Conservation (phyloP, 768 basidiomycete genomes). For the Sporobolomyces pararoseus region DNA sequence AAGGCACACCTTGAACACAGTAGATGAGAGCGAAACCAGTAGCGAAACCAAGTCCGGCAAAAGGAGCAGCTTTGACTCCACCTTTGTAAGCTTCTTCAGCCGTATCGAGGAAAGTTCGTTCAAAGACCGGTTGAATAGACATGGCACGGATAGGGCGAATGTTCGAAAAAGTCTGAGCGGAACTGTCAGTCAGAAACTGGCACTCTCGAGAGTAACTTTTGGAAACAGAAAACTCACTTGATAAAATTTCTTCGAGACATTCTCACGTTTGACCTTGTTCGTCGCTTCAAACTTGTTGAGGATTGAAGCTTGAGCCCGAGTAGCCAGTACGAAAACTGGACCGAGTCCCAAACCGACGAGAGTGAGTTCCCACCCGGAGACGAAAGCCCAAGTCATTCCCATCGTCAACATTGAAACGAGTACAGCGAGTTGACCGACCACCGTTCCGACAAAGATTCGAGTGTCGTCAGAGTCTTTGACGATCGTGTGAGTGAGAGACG, state of each 20-base stretch:
- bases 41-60: constrained; percentile 78
- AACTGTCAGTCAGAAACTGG: constrained; percentile 13
- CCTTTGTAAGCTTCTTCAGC: constrained; percentile 60
- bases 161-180: constrained; percentile 65
- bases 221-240: constrained; percentile 69
- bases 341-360: constrained; percentile 82
- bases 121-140: constrained; percentile 72
- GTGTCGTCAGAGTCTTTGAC: constrained; percentile 90
- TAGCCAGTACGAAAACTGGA: constrained; percentile 71
- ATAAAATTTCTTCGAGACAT: constrained; percentile 76
- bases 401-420: constrained; percentile 75
- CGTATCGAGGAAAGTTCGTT: constrained; percentile 64
- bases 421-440: constrained; percentile 67
- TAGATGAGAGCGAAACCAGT: constrained; percentile 79
- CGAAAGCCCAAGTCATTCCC: constrained; percentile 84
- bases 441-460: constrained; percentile 65
- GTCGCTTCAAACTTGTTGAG: constrained; percentile 66
- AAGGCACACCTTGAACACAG: constrained; percentile 62
- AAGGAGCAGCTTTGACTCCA: constrained; percentile 76
- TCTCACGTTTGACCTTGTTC: constrained; percentile 83
- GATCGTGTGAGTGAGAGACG: constrained; percentile 65
- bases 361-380: constrained; percentile 84
- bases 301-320: constrained; percentile 70
- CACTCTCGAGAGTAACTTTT: neutral
- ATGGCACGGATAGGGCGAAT: constrained; percentile 82